A percentile compares a stretch with the other conserved stretches of the same genome.
These are phyloP conservation scores for Limnomonas spitsbergensis DNA, from an alignment of 139 green algal species.

Conservation along the genomic window DNA sequence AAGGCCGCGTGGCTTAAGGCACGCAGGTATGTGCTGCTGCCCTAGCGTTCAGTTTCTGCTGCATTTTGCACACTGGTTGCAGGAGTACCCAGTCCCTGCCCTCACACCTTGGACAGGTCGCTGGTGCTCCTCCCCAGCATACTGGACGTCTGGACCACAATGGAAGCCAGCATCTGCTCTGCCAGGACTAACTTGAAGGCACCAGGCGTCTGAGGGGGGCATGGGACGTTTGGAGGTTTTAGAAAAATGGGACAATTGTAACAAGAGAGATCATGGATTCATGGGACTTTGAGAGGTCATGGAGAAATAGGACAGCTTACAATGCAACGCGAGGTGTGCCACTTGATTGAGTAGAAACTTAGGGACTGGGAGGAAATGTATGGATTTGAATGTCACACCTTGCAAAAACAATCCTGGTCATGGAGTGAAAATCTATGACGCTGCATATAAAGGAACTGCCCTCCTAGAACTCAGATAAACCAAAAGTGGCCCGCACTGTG, in stretches of 20 bases:
- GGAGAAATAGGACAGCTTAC: neutral
- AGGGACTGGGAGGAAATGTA: too few relatives aligned
- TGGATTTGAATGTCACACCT: too few relatives aligned
- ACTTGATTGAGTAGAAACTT: neutral
- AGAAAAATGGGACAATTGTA: neutral
- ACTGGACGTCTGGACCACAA: neutral
- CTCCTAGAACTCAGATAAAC: too few relatives aligned
- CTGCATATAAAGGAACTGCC: too few relatives aligned
- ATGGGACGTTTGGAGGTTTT: neutral
- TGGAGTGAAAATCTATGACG: too few relatives aligned
- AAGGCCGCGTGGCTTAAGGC: neutral
- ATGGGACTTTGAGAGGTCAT: neutral
- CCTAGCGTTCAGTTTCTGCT: neutral
- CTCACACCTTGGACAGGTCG: neutral
- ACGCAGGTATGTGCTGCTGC: neutral
- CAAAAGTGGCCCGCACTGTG: too few relatives aligned
- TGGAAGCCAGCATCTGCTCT: neutral
- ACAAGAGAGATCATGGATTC: too few relatives aligned
- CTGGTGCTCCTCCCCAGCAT: neutral
- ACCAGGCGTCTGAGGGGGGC: neutral
- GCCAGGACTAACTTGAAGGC: neutral
- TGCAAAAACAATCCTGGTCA: too few relatives aligned
- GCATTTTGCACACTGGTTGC: neutral
- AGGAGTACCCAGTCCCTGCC: neutral
- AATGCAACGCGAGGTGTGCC: neutral